Evolutionary conservation across 2,329 filamentous ascomycete genomes (phyloP).

Genomic region (Cercospora zeina): DNA sequence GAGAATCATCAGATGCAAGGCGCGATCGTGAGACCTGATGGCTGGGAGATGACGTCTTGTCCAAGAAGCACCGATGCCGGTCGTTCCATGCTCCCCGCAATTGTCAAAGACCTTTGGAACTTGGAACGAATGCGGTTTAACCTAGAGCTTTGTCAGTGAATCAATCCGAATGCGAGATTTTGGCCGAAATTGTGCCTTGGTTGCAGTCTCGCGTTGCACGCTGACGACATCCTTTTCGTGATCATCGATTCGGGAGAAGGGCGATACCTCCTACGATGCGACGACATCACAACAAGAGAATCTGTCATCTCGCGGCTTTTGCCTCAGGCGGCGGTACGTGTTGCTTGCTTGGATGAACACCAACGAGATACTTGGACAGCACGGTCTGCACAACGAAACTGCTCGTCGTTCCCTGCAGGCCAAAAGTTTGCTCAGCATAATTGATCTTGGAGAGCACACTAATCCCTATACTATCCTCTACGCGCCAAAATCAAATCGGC

Average conservation of each 20-base stretch:
- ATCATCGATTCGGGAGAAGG: too few relatives aligned
- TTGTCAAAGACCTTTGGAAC: background rate
- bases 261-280: background rate
- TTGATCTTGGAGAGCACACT: too few relatives aligned
- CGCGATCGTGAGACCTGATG: conserved; percentile 9
- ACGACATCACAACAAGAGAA: too few relatives aligned
- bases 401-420: too few relatives aligned
- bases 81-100: conserved; percentile 7
- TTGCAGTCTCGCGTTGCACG: background rate
- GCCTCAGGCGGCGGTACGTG: too few relatives aligned
- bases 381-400: too few relatives aligned
- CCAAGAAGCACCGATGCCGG: background rate
- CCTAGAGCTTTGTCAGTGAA: background rate
- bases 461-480: too few relatives aligned
- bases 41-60: conserved; percentile 11
- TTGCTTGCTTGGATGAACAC: too few relatives aligned
- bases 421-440: too few relatives aligned
- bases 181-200: background rate
- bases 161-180: conserved; percentile 13
- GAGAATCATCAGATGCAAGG: background rate
- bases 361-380: too few relatives aligned
- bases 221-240: background rate
- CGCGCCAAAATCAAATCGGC: too few relatives aligned
- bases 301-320: too few relatives aligned
- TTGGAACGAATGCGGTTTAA: background rate